Conservation (phyloP, 257 asterid genomes). For the Solanum rostratum region DNA sequence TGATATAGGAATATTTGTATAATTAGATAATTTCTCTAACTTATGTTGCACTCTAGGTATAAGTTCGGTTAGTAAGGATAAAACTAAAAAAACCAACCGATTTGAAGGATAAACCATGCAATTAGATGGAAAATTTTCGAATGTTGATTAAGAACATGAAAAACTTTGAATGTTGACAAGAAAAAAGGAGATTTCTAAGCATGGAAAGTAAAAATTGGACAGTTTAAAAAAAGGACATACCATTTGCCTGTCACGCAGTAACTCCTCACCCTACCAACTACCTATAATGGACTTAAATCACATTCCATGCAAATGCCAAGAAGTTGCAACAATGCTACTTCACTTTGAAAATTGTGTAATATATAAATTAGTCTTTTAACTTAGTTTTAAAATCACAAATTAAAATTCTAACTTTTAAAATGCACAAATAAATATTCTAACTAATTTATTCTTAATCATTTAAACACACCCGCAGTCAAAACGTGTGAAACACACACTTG, state of each 20-base stretch:
- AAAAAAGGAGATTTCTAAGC: not conserved
- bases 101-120: not conserved
- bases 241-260: not conserved
- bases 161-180: not conserved
- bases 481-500: no score
- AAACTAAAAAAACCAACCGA: not conserved
- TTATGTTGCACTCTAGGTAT: not conserved
- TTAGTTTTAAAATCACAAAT: no score
- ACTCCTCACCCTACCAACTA: not conserved
- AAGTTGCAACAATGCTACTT: not conserved
- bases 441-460: no score
- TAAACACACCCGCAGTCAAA: no score
- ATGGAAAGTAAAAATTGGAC: not conserved
- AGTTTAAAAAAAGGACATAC: not conserved
- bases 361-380: no score
- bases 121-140: not conserved
- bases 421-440: no score
- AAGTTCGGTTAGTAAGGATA: not conserved
- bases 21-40: no score
- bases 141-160: not conserved
- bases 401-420: no score
- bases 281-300: not conserved
- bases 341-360: no score
- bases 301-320: not conserved
- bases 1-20: no score